Percentiles rank a stretch among this genome's conserved stretches.
Evolutionary conservation across 192 early-diverging fungal species (phyloP).

Genomic region (Coemansia biformis): DNA sequence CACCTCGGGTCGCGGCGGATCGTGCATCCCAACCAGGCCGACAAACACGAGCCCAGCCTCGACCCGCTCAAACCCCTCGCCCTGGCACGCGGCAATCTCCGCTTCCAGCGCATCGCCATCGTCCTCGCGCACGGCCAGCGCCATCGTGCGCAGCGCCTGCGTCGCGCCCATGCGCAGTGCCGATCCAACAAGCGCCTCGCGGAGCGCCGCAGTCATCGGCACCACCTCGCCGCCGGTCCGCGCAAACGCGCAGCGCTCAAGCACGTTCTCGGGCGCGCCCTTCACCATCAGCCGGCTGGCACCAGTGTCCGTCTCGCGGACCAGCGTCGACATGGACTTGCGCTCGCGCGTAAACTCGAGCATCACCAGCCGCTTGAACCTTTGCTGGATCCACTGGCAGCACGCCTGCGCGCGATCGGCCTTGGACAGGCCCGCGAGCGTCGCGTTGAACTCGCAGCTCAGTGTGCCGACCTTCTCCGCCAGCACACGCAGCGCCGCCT

Average conservation of each 20-base stretch:
- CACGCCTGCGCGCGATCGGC: slow-evolving; percentile 61
- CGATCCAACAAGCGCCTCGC: slow-evolving; percentile 58
- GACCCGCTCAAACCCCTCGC: slow-evolving; percentile 56
- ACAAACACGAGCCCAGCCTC: slow-evolving; percentile 90
- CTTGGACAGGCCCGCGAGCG: slow-evolving; percentile 46
- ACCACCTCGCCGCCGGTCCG: slow-evolving; percentile 38
- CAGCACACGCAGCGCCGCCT: slow-evolving; percentile 90
- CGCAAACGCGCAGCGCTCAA: slow-evolving; percentile 74
- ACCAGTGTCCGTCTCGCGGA: slow-evolving; percentile 24
- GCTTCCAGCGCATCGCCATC: slow-evolving; percentile 50
- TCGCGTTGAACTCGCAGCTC: slow-evolving; percentile 61
- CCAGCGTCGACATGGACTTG: slow-evolving; percentile 96
- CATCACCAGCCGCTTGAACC: slow-evolving; percentile 59
- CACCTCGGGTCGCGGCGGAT: slow-evolving; percentile 95
- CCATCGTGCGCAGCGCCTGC: slow-evolving; percentile 83
- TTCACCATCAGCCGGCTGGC: slow-evolving; percentile 70
- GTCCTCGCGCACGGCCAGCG: slow-evolving; percentile 78
- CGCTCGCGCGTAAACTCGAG: slow-evolving; percentile 96
- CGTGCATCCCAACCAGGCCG: slow-evolving; percentile 94
- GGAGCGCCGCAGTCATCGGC: slow-evolving; percentile 61
- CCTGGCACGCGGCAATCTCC: slow-evolving; percentile 32
- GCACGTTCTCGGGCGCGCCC: slow-evolving; percentile 89
- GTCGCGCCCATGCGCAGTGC: slow-evolving; percentile 68
- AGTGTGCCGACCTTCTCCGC: slow-evolving; percentile 90
- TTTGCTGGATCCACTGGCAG: slow-evolving; percentile 65